Evolutionary conservation across 2,329 filamentous ascomycete genomes (phyloP), one percentile per base, ranked within the genome.

Genomic region (Madurella mycetomatis): DNA sequence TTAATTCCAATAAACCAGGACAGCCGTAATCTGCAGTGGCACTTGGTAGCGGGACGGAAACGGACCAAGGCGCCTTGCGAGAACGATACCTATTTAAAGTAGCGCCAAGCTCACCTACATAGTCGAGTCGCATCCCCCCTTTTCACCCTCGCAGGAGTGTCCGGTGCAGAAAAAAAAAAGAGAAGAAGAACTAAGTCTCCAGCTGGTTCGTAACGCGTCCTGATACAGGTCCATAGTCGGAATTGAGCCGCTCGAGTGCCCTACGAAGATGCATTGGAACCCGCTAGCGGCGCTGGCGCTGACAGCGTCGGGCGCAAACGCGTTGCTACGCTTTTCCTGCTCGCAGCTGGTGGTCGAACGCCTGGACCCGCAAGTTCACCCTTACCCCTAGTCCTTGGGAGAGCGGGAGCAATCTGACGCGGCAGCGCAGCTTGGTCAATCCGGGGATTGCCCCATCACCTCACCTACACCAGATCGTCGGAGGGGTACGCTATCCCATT

Each of bases 311-410:
- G 41, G 53, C 5, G 53, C 47, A 4, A 31, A 52, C 30, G 58
- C 51, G 12, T 53, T 62, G 8, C 51, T 61, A 4, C 57, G 59
- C n/a, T 61, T 61, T 49, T 58, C 57, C 4, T 61, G 59, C 53
- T 61, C 59, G 9, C 53, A 55, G 39, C 57, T 61, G 5, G 57
- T 59, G 18, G 51, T 61, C 31, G 59, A 61, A 39, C 57, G 59
- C 5, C 53, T 61, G 11, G 59, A 61, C 31, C 59, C 59, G 49
- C 55, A 31, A 53, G 53, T 43, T 19, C 34, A 5, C 18, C 8
- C 17, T n/a, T 42, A 25, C 39, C 18, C 34, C 30, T 25, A 16
- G 7, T 17, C 7, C 19, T 25, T 9, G 16, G 18, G 13, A 17
- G 18, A 43, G 19, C 30, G 32, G 19, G 7, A 42, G 19, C 15